Conservation (phyloP, 257 asterid genomes). For the Nicotiana tabacum region DNA sequence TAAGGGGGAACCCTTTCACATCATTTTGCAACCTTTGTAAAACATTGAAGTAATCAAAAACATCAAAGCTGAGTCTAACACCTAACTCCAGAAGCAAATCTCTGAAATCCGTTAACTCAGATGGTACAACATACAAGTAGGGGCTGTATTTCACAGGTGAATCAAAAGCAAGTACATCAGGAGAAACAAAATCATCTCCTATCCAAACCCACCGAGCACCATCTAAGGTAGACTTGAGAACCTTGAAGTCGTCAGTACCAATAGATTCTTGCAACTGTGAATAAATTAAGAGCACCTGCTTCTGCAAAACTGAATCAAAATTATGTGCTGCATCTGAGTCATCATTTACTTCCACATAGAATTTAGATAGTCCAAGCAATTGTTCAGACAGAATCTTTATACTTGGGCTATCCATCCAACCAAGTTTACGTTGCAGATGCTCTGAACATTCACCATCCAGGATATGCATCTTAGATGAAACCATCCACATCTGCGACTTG, state of each 20-base stretch:
- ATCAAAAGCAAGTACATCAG: slow-evolving; percentile 86
- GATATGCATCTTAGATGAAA: slow-evolving; percentile 65
- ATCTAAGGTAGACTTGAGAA: slow-evolving; percentile 50
- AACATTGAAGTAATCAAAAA: slow-evolving; percentile 63
- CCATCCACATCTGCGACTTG: slow-evolving; percentile 85
- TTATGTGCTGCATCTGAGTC: slow-evolving; percentile 16
- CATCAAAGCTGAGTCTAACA: slow-evolving; percentile 69
- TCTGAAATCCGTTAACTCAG: slow-evolving; percentile 72
- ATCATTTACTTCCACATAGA: slow-evolving; percentile 42
- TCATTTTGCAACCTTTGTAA: slow-evolving; percentile 62
- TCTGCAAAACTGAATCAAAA: slow-evolving; percentile 51
- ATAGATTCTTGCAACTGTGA: slow-evolving; percentile 65
- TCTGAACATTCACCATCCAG: slow-evolving; percentile 77
- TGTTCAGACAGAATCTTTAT: slow-evolving; percentile 57
- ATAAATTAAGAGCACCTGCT: slow-evolving; percentile 64
- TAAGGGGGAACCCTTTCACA: slow-evolving; percentile 53
- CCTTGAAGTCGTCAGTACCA: slow-evolving; percentile 39
- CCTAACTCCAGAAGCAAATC: slow-evolving; percentile 91
- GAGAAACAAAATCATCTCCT: slow-evolving; percentile 89
- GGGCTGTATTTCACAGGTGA: slow-evolving; percentile 95
- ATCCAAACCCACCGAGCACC: slow-evolving; percentile 89
- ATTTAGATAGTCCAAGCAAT: slow-evolving; percentile 59
- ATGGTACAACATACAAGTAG: slow-evolving; percentile 89
- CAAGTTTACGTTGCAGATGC: slow-evolving; percentile 58
- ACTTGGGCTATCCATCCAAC: slow-evolving; percentile 66